Percentiles rank a stretch among this genome's conserved stretches.
Evolutionary conservation across 768 basidiomycete genomes (phyloP).

Genomic region (Russula compacta): DNA sequence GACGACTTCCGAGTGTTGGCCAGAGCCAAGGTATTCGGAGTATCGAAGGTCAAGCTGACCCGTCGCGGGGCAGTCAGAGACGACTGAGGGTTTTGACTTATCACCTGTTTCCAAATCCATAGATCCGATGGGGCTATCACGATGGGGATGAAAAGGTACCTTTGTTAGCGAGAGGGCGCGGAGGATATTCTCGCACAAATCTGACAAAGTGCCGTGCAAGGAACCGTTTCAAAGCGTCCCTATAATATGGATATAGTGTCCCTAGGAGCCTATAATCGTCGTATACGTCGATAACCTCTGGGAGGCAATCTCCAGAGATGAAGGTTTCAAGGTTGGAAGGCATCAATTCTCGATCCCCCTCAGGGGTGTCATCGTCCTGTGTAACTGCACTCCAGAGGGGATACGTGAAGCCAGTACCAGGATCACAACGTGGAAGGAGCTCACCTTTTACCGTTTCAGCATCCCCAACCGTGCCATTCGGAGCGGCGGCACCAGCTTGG

Average conservation of each 20-base stretch:
- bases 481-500: background rate
- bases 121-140: background rate
- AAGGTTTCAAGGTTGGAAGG: background rate
- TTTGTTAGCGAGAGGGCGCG: background rate
- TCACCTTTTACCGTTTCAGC: background rate
- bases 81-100: background rate
- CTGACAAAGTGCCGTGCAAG: background rate
- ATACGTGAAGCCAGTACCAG: background rate
- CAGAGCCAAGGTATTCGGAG: slow-evolving; percentile 30
- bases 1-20: slow-evolving; percentile 47
- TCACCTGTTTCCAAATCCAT: background rate
- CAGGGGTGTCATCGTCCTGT: background rate
- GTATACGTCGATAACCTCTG: background rate
- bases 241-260: too few relatives aligned
- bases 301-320: slow-evolving; percentile 4
- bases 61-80: too few relatives aligned
- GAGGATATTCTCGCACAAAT: background rate
- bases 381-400: background rate
- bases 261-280: background rate
- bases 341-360: background rate
- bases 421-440: background rate
- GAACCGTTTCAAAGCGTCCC: background rate
- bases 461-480: background rate
- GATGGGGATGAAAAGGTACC: background rate
- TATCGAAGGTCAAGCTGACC: slow-evolving; percentile 36